Conservation (phyloP, 768 basidiomycete genomes). For the Hypholoma sublateritium region DNA sequence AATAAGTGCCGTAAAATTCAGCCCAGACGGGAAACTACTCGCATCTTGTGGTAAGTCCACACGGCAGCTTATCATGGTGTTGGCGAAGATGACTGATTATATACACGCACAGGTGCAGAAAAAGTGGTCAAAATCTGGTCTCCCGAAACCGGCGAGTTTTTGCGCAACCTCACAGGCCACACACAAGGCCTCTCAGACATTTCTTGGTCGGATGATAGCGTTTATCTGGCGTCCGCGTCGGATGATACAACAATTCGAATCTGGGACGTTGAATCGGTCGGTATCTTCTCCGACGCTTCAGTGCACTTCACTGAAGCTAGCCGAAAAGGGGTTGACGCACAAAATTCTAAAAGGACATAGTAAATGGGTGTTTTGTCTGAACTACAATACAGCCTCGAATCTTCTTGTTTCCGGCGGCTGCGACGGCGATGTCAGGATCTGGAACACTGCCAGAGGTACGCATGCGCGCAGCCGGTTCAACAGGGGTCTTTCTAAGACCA, state of each 20-base stretch:
- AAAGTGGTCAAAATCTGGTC: slow-evolving; percentile 82
- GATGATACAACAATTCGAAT: slow-evolving; percentile 89
- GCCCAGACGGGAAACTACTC: slow-evolving; percentile 80
- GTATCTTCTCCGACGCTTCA: slow-evolving; percentile 24
- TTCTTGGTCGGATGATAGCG: slow-evolving; percentile 83
- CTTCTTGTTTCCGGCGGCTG: slow-evolving; percentile 90
- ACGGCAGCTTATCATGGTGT: slow-evolving; percentile 11
- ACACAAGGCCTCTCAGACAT: slow-evolving; percentile 86
- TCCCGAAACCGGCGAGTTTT: slow-evolving; percentile 73
- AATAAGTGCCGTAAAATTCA: slow-evolving; percentile 90
- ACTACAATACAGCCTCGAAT: slow-evolving; percentile 87
- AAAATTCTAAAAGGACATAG: slow-evolving; percentile 80
- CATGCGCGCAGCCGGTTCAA: neutral
- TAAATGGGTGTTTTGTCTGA: slow-evolving; percentile 88
- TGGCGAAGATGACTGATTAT: slow-evolving; percentile 7
- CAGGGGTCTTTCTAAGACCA: neutral
- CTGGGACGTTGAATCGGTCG: slow-evolving; percentile 83
- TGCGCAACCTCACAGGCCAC: slow-evolving; percentile 74
- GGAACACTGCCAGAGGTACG: slow-evolving; percentile 83
- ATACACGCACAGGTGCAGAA: slow-evolving; percentile 58
- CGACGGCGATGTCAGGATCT: slow-evolving; percentile 90
- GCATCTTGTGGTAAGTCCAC: slow-evolving; percentile 79
- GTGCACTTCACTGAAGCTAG: neutral
- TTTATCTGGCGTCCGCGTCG: slow-evolving; percentile 84
- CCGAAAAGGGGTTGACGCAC: slow-evolving; percentile 60